Evolutionary conservation across 78 protist species (phyloP).

Genomic region (Creolimax fragrantissima): DNA sequence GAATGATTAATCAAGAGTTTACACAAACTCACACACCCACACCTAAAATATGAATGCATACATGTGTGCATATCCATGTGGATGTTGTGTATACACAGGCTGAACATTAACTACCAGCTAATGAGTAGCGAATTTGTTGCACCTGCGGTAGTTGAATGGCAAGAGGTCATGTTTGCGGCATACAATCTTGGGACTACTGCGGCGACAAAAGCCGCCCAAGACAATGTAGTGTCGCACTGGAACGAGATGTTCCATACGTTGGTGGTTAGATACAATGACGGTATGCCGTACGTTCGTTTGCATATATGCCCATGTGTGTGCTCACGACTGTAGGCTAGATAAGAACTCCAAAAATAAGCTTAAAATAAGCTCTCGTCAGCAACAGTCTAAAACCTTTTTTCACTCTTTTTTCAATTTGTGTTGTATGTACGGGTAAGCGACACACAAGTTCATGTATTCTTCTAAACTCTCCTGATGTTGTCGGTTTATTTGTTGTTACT

Average conservation of each 20-base stretch:
- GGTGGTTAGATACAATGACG: not conserved
- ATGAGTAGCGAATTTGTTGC: not conserved
- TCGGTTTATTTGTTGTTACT: too few relatives aligned
- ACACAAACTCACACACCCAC: not conserved
- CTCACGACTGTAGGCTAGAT: too few relatives aligned
- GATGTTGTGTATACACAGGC: too few relatives aligned
- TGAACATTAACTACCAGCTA: not conserved
- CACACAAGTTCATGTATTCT: too few relatives aligned
- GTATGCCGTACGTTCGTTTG: too few relatives aligned
- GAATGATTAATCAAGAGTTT: not conserved
- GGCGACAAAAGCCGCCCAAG: not conserved
- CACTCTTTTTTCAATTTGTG: too few relatives aligned
- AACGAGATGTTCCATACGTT: not conserved
- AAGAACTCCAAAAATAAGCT: too few relatives aligned
- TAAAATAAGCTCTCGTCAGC: too few relatives aligned
- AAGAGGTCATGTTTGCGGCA: not conserved
- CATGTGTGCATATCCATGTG: not conserved
- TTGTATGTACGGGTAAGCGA: too few relatives aligned
- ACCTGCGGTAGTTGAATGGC: not conserved
- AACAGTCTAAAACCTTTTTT: too few relatives aligned
- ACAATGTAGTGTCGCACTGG: not conserved
- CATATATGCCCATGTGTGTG: too few relatives aligned
- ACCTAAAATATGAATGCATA: not conserved
- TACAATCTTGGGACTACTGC: not conserved
- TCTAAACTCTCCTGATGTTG: too few relatives aligned